phyloP scores from a whole-genome alignment of 2,329 filamentous ascomycete species.

The Aspergillus brasiliensis region DNA sequence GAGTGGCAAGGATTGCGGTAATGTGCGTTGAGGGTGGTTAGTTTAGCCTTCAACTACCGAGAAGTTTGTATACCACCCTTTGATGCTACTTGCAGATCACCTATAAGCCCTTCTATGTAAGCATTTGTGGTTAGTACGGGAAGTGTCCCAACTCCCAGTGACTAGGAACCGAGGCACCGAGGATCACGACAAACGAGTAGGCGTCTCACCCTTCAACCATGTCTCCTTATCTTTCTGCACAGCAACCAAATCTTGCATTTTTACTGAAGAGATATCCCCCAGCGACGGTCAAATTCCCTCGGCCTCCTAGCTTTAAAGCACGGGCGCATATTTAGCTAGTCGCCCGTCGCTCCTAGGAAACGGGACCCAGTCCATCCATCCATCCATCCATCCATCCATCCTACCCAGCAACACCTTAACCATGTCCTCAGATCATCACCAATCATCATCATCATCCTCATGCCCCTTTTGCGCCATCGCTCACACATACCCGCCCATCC shows the following conservation, averaged over 20 bases:
- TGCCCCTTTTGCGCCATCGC: conserved; percentile 65
- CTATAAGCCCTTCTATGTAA: not conserved
- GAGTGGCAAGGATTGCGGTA: conserved; percentile 6
- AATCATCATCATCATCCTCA: conserved; percentile 13
- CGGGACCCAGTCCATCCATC: not conserved
- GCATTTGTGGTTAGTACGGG: not conserved
- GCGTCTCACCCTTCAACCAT: not conserved
- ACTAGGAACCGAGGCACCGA: conserved; percentile 1
- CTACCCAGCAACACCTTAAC: not conserved
- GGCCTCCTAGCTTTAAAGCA: no score
- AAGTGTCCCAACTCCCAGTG: no score
- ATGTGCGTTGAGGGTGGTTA: conserved; percentile 13
- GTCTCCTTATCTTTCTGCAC: not conserved
- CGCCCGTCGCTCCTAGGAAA: not conserved
- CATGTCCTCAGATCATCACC: not conserved
- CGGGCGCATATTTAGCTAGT: not conserved
- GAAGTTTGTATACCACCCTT: not conserved
- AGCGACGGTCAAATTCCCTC: not conserved
- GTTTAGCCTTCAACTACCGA: conserved; percentile 1
- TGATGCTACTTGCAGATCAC: no score
- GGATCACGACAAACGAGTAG: not conserved
- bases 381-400: not conserved
- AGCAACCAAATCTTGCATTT: not conserved
- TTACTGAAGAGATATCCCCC: not conserved
- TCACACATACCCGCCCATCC: conserved; percentile 48